Evolutionary conservation across 148 eudicot genomes (phyloP), one percentile per base, ranked within the genome.

Genomic region (Rhododendron griersonianum): DNA sequence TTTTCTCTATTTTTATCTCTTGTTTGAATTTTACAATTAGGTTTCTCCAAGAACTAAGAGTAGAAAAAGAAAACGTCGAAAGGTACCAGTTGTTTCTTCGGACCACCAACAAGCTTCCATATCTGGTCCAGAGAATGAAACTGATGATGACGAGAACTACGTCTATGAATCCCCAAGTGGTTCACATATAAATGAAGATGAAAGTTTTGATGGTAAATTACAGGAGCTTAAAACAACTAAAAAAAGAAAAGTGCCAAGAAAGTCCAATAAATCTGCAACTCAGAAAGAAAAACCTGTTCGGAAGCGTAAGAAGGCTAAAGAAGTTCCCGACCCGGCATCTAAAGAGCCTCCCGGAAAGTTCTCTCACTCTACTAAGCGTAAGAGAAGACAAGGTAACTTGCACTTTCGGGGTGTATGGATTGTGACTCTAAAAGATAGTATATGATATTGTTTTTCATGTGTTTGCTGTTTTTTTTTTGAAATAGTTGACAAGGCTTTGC

Each of bases 361-460:
- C 76, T 89, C 99, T 90, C 98, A 87, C 85, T 87, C 92, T 83
- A 95, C 97, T 82, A 85, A 92, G 82, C 90, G 92, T 69, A 92
- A 88, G 47, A 88, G 86, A 87, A 94, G 96, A 91, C 90, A 79
- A 89, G 96, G 98, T 96, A 91, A 75, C 9, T 86, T 8, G 30
- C 2, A 48, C 33, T 81, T 86, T 41, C 11, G n/a, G 39, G 35
- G 45, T 59, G 53, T 53, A 45, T 51, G 51, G 45, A 14, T 76
- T 76, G 16, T 48, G 55, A 78, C 37, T 39, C 23, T 30, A 50
- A 44, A 57, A 30, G 44, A 21, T 53, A 47, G 50, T 47, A 71
- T 18, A 41, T 35, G 37, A 69, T 67, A 44, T 69, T 11, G 39
- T 84, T 59, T 37, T 15, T 83, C 30, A 50, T 35, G 8, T 30